These are phyloP conservation scores for Cystofilobasidium bisporidii DNA, from an alignment of 768 basidiomycete species.

Conservation along the genomic window DNA sequence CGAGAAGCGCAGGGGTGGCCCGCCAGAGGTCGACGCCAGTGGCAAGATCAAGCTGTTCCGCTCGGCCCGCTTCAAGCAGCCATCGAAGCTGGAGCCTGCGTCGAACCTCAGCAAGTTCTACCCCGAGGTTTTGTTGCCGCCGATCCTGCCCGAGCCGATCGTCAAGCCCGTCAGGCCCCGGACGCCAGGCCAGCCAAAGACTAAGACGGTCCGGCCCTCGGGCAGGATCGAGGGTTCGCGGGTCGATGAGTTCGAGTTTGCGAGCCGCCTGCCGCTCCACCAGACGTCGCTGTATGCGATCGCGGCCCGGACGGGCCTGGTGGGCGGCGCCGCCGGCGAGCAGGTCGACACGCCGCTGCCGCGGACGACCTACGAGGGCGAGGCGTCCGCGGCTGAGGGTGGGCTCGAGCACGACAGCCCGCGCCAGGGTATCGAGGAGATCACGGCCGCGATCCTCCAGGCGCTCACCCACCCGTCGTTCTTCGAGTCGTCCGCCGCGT, in stretches of 20 bases:
- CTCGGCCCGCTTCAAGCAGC: too few relatives aligned
- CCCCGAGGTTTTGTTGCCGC: background rate
- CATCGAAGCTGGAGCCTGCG: background rate
- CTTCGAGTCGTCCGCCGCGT: background rate
- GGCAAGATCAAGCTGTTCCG: too few relatives aligned
- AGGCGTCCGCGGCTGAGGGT: background rate
- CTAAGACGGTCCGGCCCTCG: background rate
- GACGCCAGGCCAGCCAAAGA: background rate
- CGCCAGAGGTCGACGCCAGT: too few relatives aligned
- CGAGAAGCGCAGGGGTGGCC: too few relatives aligned
- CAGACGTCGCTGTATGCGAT: background rate
- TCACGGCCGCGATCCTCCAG: background rate
- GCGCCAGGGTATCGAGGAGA: too few relatives aligned
- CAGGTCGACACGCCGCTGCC: too few relatives aligned
- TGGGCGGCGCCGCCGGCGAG: background rate
- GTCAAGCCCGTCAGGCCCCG: background rate
- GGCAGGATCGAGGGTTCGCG: background rate
- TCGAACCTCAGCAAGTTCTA: background rate
- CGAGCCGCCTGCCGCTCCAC: background rate
- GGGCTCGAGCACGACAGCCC: background rate
- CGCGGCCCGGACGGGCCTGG: background rate
- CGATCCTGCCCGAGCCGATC: background rate
- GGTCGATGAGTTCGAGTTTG: background rate
- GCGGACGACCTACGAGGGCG: background rate
- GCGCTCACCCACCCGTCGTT: slow-evolving; percentile 19